These are phyloP conservation scores for Fraxinus pennsylvanica DNA, from an alignment of 257 asterid species.

Conservation along the genomic window DNA sequence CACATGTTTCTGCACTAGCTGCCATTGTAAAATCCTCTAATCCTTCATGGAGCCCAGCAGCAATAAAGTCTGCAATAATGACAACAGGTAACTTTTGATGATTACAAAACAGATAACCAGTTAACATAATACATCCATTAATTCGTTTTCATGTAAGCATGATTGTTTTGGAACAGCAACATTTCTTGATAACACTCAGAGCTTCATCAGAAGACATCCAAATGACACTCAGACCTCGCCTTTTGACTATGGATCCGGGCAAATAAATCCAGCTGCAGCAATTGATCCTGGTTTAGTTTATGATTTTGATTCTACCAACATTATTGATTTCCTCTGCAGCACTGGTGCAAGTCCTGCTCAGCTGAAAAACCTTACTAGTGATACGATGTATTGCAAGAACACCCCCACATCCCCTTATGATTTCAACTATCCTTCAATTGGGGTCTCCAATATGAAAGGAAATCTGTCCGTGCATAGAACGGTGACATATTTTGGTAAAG, in stretches of 20 bases:
- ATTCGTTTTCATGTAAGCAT: background rate
- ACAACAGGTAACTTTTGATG: conserved; percentile 50
- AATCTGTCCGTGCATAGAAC: conserved; percentile 45
- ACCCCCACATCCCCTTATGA: conserved; percentile 35
- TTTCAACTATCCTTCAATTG: conserved; percentile 67
- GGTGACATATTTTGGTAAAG: conserved; percentile 54
- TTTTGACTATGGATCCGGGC: conserved; percentile 64
- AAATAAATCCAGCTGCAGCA: conserved; percentile 57
- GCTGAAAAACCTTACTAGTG: conserved; percentile 53
- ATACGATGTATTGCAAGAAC: conserved; percentile 35
- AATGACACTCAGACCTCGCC: conserved; percentile 43
- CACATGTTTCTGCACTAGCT: conserved; percentile 64
- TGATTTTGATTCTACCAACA: conserved; percentile 41
- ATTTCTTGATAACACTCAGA: conserved; percentile 43
- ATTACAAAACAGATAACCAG: background rate
- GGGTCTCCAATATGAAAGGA: conserved; percentile 52
- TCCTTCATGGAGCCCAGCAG: conserved; percentile 69
- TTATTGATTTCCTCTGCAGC: conserved; percentile 57
- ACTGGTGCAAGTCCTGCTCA: conserved; percentile 53
- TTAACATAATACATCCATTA: background rate
- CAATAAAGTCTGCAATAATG: conserved; percentile 63
- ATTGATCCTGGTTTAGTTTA: conserved; percentile 59
- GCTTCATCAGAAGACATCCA: conserved; percentile 46
- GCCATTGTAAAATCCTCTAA: conserved; percentile 54
- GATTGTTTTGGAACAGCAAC: conserved; percentile 33